Conservation (phyloP, 495 filamentous ascomycete species). For the Glarea lozoyensis region DNA sequence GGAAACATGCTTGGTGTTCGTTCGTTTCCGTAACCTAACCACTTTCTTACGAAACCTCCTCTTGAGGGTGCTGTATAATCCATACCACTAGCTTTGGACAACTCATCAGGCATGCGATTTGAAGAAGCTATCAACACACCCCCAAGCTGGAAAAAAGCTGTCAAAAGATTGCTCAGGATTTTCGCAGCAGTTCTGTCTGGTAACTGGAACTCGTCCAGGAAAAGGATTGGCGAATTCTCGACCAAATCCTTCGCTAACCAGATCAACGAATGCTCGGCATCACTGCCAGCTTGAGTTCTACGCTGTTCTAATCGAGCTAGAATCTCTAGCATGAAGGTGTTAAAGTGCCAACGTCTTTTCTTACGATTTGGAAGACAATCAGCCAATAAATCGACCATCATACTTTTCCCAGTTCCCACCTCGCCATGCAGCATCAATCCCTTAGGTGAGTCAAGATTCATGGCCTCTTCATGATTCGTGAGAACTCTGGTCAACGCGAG, state of each 20-base stretch:
- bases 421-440: slow-evolving; percentile 62
- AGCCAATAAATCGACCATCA: slow-evolving; percentile 62
- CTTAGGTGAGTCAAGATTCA: slow-evolving; percentile 51
- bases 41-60: slow-evolving; percentile 39
- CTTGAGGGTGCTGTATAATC: slow-evolving; percentile 41
- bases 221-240: slow-evolving; percentile 57
- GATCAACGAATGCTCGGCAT: slow-evolving; percentile 52
- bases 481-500: slow-evolving; percentile 51
- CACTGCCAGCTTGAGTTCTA: slow-evolving; percentile 6
- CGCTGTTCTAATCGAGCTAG: slow-evolving; percentile 50
- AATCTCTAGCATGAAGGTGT: slow-evolving; percentile 65
- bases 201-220: slow-evolving; percentile 67
- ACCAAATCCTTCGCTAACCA: slow-evolving; percentile 60
- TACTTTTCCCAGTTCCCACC: slow-evolving; percentile 63
- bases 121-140: slow-evolving; percentile 65
- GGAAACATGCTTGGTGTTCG: slow-evolving; percentile 30
- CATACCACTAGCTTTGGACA: slow-evolving; percentile 56
- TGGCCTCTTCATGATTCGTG: slow-evolving; percentile 52
- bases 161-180: slow-evolving; percentile 60
- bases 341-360: slow-evolving; percentile 66
- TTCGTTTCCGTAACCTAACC: slow-evolving; percentile 20
- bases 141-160: slow-evolving; percentile 64
- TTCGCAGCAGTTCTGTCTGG: slow-evolving; percentile 61
- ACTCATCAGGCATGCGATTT: slow-evolving; percentile 65
- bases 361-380: slow-evolving; percentile 55